Evolutionary conservation across 208 protist species (phyloP), one percentile per base, ranked within the genome.

Genomic region (Tritrichomonas musculus): DNA sequence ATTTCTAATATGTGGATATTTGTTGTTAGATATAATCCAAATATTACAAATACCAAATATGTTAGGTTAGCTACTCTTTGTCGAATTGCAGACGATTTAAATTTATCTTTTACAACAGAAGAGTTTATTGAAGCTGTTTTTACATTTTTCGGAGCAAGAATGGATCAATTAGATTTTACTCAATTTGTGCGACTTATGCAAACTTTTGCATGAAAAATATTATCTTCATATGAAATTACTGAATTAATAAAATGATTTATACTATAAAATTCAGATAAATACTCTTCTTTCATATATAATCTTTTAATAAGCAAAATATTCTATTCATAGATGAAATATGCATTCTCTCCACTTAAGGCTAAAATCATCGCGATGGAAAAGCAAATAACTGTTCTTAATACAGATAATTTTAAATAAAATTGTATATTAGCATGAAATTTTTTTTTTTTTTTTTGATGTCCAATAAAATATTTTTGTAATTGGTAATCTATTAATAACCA

Each of bases 121-220:
- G 77, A 53, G 0, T 88, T 88, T 50, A 88, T 88, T 88, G 77
- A 88, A 53, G 77, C 77, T 27, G 22, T 88, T 20, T 88, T 88
- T 57, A 36, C 44, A 57, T 88, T 88, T 39, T 50, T 88, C 22
- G 77, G 47, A 14, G 39, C 13, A 60, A 88, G 47, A 20, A 88
- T 33, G 22, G 77, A 88, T 57, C 41, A 44, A 39, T 33, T 88
- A 2, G 47, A 53, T 27, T 88, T 60, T 30, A 8, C 9, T 57
- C 77, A 88, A 50, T 88, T 88, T 36, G 27, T 33, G 4, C 27
- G 13, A 1, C 44, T 88, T 13, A 88, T 88, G 77, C 14, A 30
- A 13, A 11, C 77, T 13, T 88, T 88, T 50, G 17, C 77, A 39
- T 88, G 39, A 88, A n/a, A 3, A 72, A n/a, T n/a, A n/a, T n/a